Evolutionary conservation across 2,329 filamentous ascomycete genomes (phyloP), one percentile per base, ranked within the genome.

Genomic region (Nemania serpens): DNA sequence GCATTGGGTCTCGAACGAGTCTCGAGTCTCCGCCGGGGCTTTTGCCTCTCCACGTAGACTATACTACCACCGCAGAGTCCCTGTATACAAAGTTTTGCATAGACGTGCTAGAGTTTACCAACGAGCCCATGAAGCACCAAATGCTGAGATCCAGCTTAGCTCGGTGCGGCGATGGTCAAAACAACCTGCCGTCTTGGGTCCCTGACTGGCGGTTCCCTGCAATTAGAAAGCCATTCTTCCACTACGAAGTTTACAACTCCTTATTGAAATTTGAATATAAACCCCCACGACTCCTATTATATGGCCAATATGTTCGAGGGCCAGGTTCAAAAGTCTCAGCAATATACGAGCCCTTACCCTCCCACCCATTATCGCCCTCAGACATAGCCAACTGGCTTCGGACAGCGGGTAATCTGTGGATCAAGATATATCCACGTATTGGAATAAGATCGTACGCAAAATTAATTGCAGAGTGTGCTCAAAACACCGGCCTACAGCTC

Each of bases 131-230:
- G 50, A 43, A 43, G 15, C 37, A 43, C 18, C n/a, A 52, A 9
- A 52, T 52, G 50, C 39, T 52, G 15, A 33, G 20, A 18, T 52
- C 50, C 5, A 43, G 50, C 11, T 33, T 52, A 52, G 39, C 37
- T 43, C 50, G 37, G 13, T 52, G 50, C 22, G 3, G 22, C 15
- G 22, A 52, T 11, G 12, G 50, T 10, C 50, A 20, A 20, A 34
- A 18, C 15, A 43, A 10, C 37, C 15, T 52, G 20, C 37, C 50
- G n/a, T 52, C 50, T 22, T 52, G 50, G 36, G 50, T 43, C 25
- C 37, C 50, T 37, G 50, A 52, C 22, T 52, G 50, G 50, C 50
- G 50, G 33, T 11, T 43, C 6, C 25, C 50, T 33, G 50, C 50
- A 1, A 20, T 15, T 18, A 29, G 50, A 43, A 52, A 33, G 22